Conservation (phyloP, 208 protist species). For the Acanthamoeba divionensis region DNA sequence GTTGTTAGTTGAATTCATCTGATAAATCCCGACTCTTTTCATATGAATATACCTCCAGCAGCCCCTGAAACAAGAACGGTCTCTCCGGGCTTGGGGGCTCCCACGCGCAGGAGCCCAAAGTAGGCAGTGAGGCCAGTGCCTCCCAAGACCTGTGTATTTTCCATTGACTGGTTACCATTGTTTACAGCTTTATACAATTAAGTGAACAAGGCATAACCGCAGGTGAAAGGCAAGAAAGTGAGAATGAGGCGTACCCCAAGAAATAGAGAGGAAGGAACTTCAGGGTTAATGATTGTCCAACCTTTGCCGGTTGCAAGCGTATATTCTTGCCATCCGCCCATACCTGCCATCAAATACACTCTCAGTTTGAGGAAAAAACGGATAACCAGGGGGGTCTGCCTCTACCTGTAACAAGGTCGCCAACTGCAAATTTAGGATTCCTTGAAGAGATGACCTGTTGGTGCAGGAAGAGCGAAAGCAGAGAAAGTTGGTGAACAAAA, state of each 20-base stretch:
- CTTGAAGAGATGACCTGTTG: slow-evolving; percentile 39
- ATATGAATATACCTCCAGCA: slow-evolving; percentile 36
- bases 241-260: slow-evolving; percentile 40
- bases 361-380: too few relatives aligned
- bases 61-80: slow-evolving; percentile 70
- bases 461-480: neutral
- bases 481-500: neutral
- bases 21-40: too few relatives aligned
- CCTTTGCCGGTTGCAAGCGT: neutral
- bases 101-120: slow-evolving; percentile 54
- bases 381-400: too few relatives aligned
- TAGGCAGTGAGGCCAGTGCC: slow-evolving; percentile 23
- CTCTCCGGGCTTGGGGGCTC: slow-evolving; percentile 67
- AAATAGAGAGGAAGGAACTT: neutral
- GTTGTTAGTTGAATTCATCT: too few relatives aligned
- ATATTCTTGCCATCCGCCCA: slow-evolving; percentile 24
- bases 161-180: neutral
- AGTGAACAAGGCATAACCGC: too few relatives aligned
- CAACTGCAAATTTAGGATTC: slow-evolving; percentile 29
- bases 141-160: neutral
- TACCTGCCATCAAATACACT: neutral
- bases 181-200: neutral
- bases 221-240: too few relatives aligned
- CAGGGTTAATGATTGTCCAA: slow-evolving; percentile 4
- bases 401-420: slow-evolving; percentile 1